Evolutionary conservation across 2,329 filamentous ascomycete species (phyloP), one percentile per base, ranked within the genome.

Genomic region (Penicillium vulpinum): DNA sequence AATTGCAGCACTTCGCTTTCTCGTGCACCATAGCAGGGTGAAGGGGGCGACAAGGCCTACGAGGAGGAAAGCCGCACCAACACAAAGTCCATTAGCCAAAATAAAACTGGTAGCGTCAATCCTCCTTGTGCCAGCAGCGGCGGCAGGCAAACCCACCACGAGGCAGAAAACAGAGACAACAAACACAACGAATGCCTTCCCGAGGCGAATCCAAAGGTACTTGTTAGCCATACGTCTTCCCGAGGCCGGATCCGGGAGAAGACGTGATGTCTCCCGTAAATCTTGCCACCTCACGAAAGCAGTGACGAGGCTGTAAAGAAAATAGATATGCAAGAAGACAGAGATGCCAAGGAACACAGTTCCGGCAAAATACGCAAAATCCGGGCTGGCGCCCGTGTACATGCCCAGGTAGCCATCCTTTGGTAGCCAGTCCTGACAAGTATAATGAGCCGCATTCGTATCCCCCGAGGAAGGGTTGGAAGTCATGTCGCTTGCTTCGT

Each of bases 261-360:
- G 21, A 9, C 2, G 16, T 15, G 49, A 44, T 7, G 13, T 11
- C 5, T 18, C 40, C 16, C 39, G 38, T 7, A 45, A 1, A 16
- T 3, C 2, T 15, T 11, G 15, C 49, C 38, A 51, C 5, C 11
- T 9, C 2, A 2, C 1, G 15, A 49, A 24, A 24, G 35, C 21
- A 21, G 2, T 1, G 8, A 4, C 2, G 5, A 26, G 2, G 1
- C 4, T 18, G 24, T 0, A 2, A 0, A n/a, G 3, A 15, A 18
- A 49, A 15, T 5, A 8, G 1, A 38, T 2, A 16, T n/a, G 44
- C 15, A 26, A 3, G 9, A 1, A 1, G 5, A 5, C 1, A 13
- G 15, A 24, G 29, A 40, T 1, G 5, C 4, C 0, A 28, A 49
- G 10, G 15, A 53, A 31, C 6, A 38, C 4, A 3, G 1, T 0